Conservation (phyloP, 495 filamentous ascomycete species). For the Daldinia loculata region DNA sequence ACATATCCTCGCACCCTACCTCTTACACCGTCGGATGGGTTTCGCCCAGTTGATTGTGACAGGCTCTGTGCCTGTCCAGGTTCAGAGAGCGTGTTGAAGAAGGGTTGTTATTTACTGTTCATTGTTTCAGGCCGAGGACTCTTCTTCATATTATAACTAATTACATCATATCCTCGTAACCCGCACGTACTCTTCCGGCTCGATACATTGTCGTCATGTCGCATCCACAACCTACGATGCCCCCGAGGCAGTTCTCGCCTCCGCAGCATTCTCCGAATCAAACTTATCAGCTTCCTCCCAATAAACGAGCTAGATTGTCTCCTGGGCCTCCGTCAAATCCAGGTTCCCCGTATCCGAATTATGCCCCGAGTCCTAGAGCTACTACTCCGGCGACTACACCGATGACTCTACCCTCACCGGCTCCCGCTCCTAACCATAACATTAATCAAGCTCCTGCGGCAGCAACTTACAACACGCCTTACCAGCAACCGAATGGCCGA, state of each 20-base stretch:
- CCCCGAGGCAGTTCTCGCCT: conserved; percentile 48
- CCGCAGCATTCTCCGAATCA: conserved; percentile 53
- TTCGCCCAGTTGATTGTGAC: conserved; percentile 28
- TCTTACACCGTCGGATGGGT: conserved; percentile 36
- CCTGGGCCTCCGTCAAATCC: conserved; percentile 55
- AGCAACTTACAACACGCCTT: conserved; percentile 42
- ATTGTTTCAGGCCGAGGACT: background rate
- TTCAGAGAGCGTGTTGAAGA: conserved; percentile 20
- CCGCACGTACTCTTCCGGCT: background rate
- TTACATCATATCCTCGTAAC: background rate
- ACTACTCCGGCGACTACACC: conserved; percentile 39
- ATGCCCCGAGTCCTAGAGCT: conserved; percentile 43
- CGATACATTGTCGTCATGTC: conserved; percentile 30
- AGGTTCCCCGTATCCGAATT: conserved; percentile 39
- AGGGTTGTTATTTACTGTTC: background rate
- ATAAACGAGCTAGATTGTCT: conserved; percentile 74
- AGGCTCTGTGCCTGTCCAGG: conserved; percentile 44
- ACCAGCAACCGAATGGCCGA: conserved; percentile 41
- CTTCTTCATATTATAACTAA: background rate
- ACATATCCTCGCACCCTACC: conserved; percentile 6
- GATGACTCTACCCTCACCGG: conserved; percentile 40
- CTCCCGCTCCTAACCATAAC: conserved; percentile 39
- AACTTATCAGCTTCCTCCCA: conserved; percentile 58
- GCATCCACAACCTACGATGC: conserved; percentile 41
- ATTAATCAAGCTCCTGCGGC: conserved; percentile 36